Conservation (phyloP, 2,329 filamentous ascomycete genomes). For the Xylaria polymorpha region DNA sequence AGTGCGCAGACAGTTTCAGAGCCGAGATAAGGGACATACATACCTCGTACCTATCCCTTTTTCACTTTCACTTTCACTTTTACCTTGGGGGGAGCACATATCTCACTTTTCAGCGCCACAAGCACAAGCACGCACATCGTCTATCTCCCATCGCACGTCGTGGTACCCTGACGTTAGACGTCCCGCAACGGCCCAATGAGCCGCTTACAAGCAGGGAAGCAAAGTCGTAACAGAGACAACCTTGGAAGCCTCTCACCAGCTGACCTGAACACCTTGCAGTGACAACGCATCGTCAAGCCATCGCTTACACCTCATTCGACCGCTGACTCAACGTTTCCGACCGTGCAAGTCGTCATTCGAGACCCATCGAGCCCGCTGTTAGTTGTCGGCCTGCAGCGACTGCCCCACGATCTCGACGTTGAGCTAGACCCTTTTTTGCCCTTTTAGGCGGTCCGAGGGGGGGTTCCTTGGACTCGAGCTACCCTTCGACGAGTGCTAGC, state of each 20-base stretch:
- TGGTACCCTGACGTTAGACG: slow-evolving; percentile 22
- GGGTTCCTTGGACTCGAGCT: slow-evolving; percentile 16
- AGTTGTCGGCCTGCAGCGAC: slow-evolving; percentile 12
- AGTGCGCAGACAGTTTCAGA: too few relatives aligned
- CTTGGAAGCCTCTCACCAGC: slow-evolving; percentile 32
- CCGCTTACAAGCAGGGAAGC: slow-evolving; percentile 30
- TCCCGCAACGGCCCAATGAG: slow-evolving; percentile 32
- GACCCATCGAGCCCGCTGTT: slow-evolving; percentile 24
- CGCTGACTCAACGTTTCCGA: slow-evolving; percentile 11
- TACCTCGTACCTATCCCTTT: too few relatives aligned
- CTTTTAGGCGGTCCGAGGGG: slow-evolving; percentile 11
- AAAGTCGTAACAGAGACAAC: slow-evolving; percentile 22
- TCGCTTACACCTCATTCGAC: slow-evolving; percentile 28
- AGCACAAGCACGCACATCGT: slow-evolving; percentile 2
- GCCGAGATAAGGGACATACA: too few relatives aligned
- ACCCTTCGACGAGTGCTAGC: slow-evolving; percentile 16
- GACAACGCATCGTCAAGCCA: slow-evolving; percentile 46
- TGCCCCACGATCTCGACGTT: slow-evolving; percentile 37
- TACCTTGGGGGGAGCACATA: slow-evolving; percentile 16
- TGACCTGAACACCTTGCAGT: slow-evolving; percentile 44
- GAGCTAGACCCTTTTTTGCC: slow-evolving; percentile 29
- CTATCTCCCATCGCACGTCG: slow-evolving; percentile 19
- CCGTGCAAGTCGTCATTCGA: slow-evolving; percentile 19
- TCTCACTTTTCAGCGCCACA: slow-evolving; percentile 7
- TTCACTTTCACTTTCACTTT: too few relatives aligned